A percentile compares a stretch with the other conserved stretches of the same genome.
Conservation (phyloP, 2,329 filamentous ascomycete species). For the Colletotrichum sp. region DNA sequence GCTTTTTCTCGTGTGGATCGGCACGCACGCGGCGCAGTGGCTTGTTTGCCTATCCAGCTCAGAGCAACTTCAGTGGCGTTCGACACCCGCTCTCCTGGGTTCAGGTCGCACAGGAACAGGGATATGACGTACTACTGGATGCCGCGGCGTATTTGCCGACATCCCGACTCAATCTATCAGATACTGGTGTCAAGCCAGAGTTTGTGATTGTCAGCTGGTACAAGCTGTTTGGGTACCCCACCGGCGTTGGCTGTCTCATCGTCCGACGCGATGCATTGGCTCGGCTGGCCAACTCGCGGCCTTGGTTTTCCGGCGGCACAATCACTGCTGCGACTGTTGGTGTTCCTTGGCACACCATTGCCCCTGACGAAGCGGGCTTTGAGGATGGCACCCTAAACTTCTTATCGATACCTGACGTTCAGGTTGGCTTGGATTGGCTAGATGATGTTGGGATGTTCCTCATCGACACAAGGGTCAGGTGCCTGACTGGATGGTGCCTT, state of each 20-base stretch:
- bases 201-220: constrained; percentile 46
- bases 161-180: constrained; percentile 34
- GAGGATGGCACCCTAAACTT: constrained; percentile 48
- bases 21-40: constrained; percentile 22
- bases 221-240: constrained; percentile 47
- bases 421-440: constrained; percentile 40
- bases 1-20: background rate
- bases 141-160: constrained; percentile 45
- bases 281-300: constrained; percentile 31
- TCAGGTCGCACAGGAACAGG: constrained; percentile 34
- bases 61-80: constrained; percentile 50
- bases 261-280: constrained; percentile 34
- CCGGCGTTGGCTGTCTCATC: constrained; percentile 44
- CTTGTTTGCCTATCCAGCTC: constrained; percentile 50
- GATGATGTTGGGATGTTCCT: constrained; percentile 28
- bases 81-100: constrained; percentile 44
- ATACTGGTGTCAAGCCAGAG: constrained; percentile 34
- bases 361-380: constrained; percentile 33
- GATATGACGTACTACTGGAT: constrained; percentile 46
- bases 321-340: constrained; percentile 36
- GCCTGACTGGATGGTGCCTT: constrained; percentile 41
- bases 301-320: constrained; percentile 46
- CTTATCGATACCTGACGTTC: constrained; percentile 41
- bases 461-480: constrained; percentile 35
- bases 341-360: constrained; percentile 34